Percentiles rank a stretch among this genome's conserved stretches.
These are phyloP conservation scores for Fusarium poae DNA, from an alignment of 2,329 filamentous ascomycete genomes.

Conservation along the genomic window DNA sequence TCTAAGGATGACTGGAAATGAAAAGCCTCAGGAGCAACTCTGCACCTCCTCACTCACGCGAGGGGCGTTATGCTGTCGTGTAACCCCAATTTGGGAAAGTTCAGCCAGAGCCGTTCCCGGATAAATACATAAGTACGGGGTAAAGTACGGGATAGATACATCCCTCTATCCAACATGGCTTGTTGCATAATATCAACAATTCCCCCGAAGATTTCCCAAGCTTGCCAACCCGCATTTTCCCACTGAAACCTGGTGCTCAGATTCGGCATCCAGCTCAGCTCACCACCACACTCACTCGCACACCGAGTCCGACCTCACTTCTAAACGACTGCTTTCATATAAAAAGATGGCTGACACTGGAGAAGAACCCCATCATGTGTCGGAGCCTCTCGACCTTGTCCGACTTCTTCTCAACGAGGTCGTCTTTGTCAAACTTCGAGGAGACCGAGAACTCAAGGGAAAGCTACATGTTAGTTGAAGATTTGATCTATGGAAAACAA, in stretches of 20 bases:
- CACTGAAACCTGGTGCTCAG: constrained; percentile 35
- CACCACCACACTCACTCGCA: constrained; percentile 16
- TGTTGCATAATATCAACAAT: constrained; percentile 19
- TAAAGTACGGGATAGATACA: constrained; percentile 23
- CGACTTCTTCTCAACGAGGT: constrained; percentile 94
- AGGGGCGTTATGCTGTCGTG: constrained; percentile 42
- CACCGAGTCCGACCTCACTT: constrained; percentile 9
- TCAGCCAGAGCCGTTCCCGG: constrained; percentile 15
- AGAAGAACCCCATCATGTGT: constrained; percentile 78
- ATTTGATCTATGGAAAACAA: background rate
- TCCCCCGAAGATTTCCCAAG: constrained; percentile 46
- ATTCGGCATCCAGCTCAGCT: constrained; percentile 25
- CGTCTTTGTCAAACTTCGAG: constrained; percentile 96
- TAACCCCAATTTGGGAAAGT: constrained; percentile 42
- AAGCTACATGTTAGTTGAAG: constrained; percentile 81
- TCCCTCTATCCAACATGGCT: constrained; percentile 1
- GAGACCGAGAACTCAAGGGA: constrained; percentile 94
- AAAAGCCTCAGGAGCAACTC: constrained; percentile 27
- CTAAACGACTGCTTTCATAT: background rate
- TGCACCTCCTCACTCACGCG: constrained; percentile 35
- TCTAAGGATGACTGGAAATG: constrained; percentile 8
- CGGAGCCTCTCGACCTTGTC: constrained; percentile 95
- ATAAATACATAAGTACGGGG: constrained; percentile 41
- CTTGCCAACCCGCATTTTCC: constrained; percentile 41
- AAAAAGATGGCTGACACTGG: constrained; percentile 83